These are phyloP conservation scores for Xerocomus brunneocitrinus DNA, from an alignment of 768 basidiomycete genomes.

Conservation along the genomic window DNA sequence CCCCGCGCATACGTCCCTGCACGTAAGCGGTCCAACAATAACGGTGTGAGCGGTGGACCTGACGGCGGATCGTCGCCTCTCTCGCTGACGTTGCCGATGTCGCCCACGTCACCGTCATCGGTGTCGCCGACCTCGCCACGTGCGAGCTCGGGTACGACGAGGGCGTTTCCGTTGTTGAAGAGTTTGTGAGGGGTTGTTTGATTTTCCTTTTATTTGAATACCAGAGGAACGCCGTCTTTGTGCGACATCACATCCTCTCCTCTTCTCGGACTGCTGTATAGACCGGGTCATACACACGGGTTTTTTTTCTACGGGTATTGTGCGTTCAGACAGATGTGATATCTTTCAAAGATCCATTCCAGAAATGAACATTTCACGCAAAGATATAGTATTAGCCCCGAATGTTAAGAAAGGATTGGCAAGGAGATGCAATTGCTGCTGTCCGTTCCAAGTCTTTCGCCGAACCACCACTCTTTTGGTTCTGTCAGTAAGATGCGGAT, in stretches of 20 bases:
- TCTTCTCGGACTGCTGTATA: background rate
- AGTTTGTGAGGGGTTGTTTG: background rate
- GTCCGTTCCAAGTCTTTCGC: background rate
- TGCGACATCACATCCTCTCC: background rate
- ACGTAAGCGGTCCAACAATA: conserved; percentile 47
- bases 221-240: background rate
- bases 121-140: conserved; percentile 14
- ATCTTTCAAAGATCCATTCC: too few relatives aligned
- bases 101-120: background rate
- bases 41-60: background rate
- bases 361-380: too few relatives aligned
- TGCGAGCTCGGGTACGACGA: background rate
- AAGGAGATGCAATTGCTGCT: background rate
- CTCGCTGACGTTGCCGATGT: conserved; percentile 2
- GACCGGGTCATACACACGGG: background rate
- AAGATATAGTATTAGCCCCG: background rate
- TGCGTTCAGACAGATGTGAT: too few relatives aligned
- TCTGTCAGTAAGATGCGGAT: too few relatives aligned
- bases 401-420: background rate
- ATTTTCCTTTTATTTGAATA: background rate
- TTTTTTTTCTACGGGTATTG: background rate
- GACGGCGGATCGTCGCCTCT: background rate
- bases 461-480: background rate
- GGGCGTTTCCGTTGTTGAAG: conserved; percentile 8
- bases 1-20: conserved; percentile 56